Evolutionary conservation across 495 filamentous ascomycete species (phyloP), one percentile per base, ranked within the genome.

Genomic region (Penicillium soppii): DNA sequence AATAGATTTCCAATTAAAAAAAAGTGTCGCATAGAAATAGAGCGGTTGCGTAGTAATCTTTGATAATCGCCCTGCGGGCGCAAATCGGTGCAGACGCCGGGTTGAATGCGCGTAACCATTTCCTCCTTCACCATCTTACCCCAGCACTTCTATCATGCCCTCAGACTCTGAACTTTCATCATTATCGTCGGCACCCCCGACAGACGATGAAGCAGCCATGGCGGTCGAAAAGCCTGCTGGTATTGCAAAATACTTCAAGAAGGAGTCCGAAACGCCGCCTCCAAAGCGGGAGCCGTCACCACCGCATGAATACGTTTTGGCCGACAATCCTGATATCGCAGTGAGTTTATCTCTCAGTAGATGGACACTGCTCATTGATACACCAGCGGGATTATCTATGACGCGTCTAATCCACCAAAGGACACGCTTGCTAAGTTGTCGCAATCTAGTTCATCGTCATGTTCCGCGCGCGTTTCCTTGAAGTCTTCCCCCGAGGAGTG

Each of bases 391-490:
- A 61, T 57, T 59, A 48, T 66, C 35, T 40, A 56, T 54, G 59
- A 69, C 68, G 63, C 70, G 69, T 70, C 53, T 20, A 48, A 47
- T 47, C 47, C 54, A 50, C 12, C 27, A 19, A 22, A 57, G 66
- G 45, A 67, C 58, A 61, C 63, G 68, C 64, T 71, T 61, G 56
- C 72, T 73, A 53, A 72, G 57, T 54, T 51, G 54, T 71, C 63
- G 58, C 61, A 73, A 66, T 61, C 48, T 69, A 97, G 92, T 95
- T 98, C 69, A 90, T 98, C 69, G 89, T 96, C 57, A 96, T 91
- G 90, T 98, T 96, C 69, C 87, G 92, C 65, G 84, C 89, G 70
- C 89, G 94, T 61, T 97, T 97, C 66, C 84, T 79, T 66, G 90
- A 95, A 35, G 86, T 82, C 50, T 91, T 98, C 54, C 87, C 91